Evolutionary conservation across 78 protist species (phyloP).

Genomic region (Diacronema lutheri): DNA sequence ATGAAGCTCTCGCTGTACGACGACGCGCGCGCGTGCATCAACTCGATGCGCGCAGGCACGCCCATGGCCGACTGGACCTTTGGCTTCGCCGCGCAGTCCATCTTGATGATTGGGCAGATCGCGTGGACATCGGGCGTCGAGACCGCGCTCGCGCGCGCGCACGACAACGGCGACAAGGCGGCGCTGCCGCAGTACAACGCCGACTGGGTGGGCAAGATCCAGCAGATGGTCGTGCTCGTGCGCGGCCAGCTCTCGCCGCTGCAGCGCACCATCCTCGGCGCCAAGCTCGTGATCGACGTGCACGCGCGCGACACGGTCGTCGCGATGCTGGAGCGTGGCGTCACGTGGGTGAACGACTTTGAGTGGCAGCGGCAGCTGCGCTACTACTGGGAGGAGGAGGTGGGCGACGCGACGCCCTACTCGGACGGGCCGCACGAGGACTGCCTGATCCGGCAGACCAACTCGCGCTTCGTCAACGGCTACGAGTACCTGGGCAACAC

Average conservation of each 20-base stretch:
- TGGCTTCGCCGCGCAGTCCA: constrained; percentile 53
- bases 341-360: constrained; percentile 25
- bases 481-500: constrained; percentile 80
- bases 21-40: background rate
- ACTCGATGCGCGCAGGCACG: background rate
- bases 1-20: constrained; percentile 47
- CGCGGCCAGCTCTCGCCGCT: constrained; percentile 27
- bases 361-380: constrained; percentile 67
- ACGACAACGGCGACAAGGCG: background rate
- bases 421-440: constrained; percentile 63
- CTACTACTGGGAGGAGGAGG: constrained; percentile 66
- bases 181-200: background rate
- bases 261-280: constrained; percentile 28
- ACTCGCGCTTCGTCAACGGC: constrained; percentile 50
- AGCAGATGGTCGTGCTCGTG: background rate
- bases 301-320: constrained; percentile 67
- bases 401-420: constrained; percentile 48
- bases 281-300: constrained; percentile 72
- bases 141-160: constrained; percentile 19
- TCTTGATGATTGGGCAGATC: constrained; percentile 51
- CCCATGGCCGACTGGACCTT: constrained; percentile 43
- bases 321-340: background rate
- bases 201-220: background rate
- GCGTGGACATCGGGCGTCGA: constrained; percentile 57
- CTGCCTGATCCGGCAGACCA: constrained; percentile 42